phyloP scores from a whole-genome alignment of 495 filamentous ascomycete species.

The Astrothelium subdiscretum region DNA sequence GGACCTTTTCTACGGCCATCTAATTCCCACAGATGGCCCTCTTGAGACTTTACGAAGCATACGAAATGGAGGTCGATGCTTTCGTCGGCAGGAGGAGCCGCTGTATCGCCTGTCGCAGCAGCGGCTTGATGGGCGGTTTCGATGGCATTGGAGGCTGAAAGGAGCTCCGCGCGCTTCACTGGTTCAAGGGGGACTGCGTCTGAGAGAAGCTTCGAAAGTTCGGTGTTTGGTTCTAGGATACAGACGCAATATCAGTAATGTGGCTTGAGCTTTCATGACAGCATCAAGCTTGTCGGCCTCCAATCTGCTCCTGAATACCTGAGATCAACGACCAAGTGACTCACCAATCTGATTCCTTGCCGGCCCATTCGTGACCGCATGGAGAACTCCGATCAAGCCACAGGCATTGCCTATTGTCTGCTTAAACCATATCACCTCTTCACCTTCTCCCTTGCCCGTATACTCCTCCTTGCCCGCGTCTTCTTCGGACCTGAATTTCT shows the following conservation, averaged over 20 bases:
- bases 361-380: slow-evolving; percentile 43
- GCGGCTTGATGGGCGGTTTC: slow-evolving; percentile 30
- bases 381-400: slow-evolving; percentile 51
- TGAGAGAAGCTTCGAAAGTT: slow-evolving; percentile 21
- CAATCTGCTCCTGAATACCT: no score
- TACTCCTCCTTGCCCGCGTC: slow-evolving; percentile 33
- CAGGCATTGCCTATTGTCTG: slow-evolving; percentile 58
- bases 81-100: slow-evolving; percentile 25
- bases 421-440: slow-evolving; percentile 51
- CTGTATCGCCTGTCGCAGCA: slow-evolving; percentile 26
- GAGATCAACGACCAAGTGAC: slow-evolving; percentile 8
- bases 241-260: neutral
- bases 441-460: slow-evolving; percentile 35
- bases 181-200: slow-evolving; percentile 35
- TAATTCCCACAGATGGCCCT: slow-evolving; percentile 29
- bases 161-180: slow-evolving; percentile 23
- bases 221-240: slow-evolving; percentile 18
- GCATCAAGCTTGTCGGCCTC: no score
- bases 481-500: slow-evolving; percentile 34
- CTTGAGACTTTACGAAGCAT: slow-evolving; percentile 31
- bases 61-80: slow-evolving; percentile 33
- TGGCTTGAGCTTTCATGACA: no score
- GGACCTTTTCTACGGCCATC: slow-evolving; percentile 53
- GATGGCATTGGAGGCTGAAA: slow-evolving; percentile 29
- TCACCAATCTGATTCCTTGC: slow-evolving; percentile 32